These are phyloP conservation scores for Ambrosia hybrid DNA, from an alignment of 140 eudicot species.

Conservation along the genomic window DNA sequence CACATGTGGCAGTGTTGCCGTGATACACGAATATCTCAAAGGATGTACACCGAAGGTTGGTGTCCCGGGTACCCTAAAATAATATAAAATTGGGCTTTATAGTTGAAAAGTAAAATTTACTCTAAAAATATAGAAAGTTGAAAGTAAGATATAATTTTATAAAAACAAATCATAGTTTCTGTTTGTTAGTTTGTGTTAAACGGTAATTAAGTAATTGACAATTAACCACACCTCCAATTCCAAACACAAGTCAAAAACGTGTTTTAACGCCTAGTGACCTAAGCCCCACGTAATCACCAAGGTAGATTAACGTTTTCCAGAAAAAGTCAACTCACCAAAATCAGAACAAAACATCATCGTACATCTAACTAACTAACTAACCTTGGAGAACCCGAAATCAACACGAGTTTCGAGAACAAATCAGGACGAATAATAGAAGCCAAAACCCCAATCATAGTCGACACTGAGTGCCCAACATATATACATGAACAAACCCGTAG, in stretches of 20 bases:
- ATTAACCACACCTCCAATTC: not conserved
- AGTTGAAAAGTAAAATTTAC: too few species aligned
- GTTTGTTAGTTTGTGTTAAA: too few species aligned
- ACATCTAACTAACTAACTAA: constrained; percentile 18
- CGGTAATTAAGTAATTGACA: not conserved
- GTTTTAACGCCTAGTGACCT: not conserved
- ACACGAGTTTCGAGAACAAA: constrained; percentile 63
- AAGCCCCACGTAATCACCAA: constrained; percentile 18
- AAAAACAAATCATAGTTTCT: too few species aligned
- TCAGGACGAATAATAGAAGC: constrained; percentile 93
- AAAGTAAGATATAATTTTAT: too few species aligned
- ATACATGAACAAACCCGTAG: constrained; percentile 56
- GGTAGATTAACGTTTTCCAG: not conserved
- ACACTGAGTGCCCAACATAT: constrained; percentile 88
- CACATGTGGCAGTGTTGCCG: too few species aligned
- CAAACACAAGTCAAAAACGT: constrained; percentile 3
- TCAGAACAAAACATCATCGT: not conserved
- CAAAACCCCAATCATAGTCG: constrained; percentile 72
- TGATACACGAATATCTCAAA: too few species aligned
- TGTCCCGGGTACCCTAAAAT: too few species aligned
- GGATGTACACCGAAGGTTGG: too few species aligned
- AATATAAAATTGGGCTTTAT: too few species aligned
- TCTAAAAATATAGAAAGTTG: too few species aligned
- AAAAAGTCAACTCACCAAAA: constrained; percentile 31
- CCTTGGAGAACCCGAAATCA: constrained; percentile 89